Evolutionary conservation across 2,329 filamentous ascomycete genomes (phyloP).

Genomic region (Cercospora berteroae): DNA sequence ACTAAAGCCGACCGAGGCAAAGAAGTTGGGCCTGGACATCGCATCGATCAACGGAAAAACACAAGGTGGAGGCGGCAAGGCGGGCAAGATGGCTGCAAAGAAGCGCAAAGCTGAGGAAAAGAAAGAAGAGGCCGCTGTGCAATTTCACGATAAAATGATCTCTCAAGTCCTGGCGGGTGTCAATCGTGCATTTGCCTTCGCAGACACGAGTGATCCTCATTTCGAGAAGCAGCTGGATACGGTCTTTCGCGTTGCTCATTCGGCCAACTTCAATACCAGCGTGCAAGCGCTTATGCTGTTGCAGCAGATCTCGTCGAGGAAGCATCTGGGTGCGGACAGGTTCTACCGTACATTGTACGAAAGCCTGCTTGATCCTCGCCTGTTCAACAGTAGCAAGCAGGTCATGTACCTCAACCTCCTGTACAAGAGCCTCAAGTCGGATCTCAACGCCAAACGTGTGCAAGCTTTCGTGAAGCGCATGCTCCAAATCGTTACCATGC

Average conservation of each 20-base stretch:
- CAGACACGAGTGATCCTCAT: conserved; percentile 72
- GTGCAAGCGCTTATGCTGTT: conserved; percentile 94
- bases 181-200: conserved; percentile 93
- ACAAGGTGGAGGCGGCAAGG: conserved; percentile 56
- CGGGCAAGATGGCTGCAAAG: conserved; percentile 55
- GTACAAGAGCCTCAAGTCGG: conserved; percentile 81
- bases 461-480: conserved; percentile 96
- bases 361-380: conserved; percentile 83
- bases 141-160: conserved; percentile 85
- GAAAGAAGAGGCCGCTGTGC: conserved; percentile 44
- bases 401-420: conserved; percentile 91
- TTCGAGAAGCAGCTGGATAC: conserved; percentile 90
- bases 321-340: conserved; percentile 78
- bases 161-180: conserved; percentile 90
- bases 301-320: conserved; percentile 80
- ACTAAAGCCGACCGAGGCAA: conserved; percentile 60
- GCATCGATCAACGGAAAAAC: conserved; percentile 33
- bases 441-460: conserved; percentile 84
- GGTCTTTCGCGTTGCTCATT: conserved; percentile 93
- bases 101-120: conserved; percentile 44
- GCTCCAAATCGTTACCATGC: conserved; percentile 79
- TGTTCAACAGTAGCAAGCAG: conserved; percentile 89
- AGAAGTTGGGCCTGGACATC: conserved; percentile 22
- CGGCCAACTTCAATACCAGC: conserved; percentile 97
- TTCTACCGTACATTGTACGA: conserved; percentile 97